phyloP scores from a whole-genome alignment of 2,329 filamentous ascomycete species.

The Cladosporium sp. region DNA sequence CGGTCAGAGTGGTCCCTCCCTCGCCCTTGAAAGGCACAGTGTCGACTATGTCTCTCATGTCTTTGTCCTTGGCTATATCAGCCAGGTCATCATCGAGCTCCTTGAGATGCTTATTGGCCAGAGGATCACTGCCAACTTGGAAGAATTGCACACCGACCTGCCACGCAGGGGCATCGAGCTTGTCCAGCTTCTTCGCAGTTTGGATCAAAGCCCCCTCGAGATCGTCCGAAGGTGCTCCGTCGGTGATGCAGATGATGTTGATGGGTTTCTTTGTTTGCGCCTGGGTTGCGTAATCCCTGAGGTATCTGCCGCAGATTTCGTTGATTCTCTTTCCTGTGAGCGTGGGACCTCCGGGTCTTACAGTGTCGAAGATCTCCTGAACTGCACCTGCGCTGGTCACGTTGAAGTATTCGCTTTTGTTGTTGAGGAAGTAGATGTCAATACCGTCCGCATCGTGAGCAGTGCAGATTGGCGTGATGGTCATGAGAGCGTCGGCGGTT shows the following conservation, averaged over 20 bases:
- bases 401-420: conserved; percentile 60
- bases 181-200: conserved; percentile 66
- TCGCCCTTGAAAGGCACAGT: conserved; percentile 68
- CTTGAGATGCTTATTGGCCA: conserved; percentile 60
- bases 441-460: conserved; percentile 76
- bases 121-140: conserved; percentile 73
- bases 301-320: conserved; percentile 68
- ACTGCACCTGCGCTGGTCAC: conserved; percentile 57
- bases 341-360: conserved; percentile 63
- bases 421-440: conserved; percentile 88
- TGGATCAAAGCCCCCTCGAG: conserved; percentile 64
- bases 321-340: conserved; percentile 69
- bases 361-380: conserved; percentile 62
- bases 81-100: conserved; percentile 70
- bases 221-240: conserved; percentile 77
- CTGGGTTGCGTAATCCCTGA: conserved; percentile 48
- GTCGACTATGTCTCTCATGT: conserved; percentile 83
- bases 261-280: conserved; percentile 63
- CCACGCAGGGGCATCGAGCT: conserved; percentile 64
- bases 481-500: conserved; percentile 61
- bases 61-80: conserved; percentile 46
- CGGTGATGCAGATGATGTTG: conserved; percentile 90
- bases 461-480: conserved; percentile 79
- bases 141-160: conserved; percentile 96
- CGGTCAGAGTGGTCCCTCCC: conserved; percentile 53